phyloP scores from a whole-genome alignment of 768 basidiomycete species.

The Suillus decipiens region DNA sequence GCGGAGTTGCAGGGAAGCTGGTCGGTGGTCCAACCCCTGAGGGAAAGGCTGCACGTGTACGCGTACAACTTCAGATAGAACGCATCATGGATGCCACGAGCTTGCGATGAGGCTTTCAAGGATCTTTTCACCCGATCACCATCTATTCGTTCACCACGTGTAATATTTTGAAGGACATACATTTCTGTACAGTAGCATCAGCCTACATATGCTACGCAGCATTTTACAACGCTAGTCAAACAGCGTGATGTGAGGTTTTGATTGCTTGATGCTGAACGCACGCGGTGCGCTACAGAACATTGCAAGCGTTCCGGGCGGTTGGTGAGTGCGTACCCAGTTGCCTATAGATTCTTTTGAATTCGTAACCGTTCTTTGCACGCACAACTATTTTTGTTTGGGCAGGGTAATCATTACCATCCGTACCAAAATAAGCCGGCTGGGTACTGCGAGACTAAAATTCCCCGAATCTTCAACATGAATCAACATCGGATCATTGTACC shows the following conservation, averaged over 20 bases:
- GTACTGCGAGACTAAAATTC: background rate
- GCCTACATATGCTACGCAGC: background rate
- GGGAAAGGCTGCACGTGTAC: conserved; percentile 62
- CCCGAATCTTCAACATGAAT: background rate
- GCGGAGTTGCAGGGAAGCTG: conserved; percentile 36
- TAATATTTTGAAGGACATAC: conserved; percentile 4
- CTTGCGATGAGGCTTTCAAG: conserved; percentile 9
- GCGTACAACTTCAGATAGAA: conserved; percentile 69
- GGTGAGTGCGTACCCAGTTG: background rate
- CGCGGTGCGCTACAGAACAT: background rate
- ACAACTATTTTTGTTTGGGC: background rate
- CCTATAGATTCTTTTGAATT: background rate
- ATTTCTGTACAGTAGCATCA: conserved; percentile 10
- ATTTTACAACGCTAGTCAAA: background rate
- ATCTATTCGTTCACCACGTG: conserved; percentile 10
- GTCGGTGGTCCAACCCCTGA: conserved; percentile 65
- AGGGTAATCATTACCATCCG: background rate
- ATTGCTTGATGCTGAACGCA: no score
- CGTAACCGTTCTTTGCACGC: background rate
- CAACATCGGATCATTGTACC: background rate
- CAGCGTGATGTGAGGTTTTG: no score
- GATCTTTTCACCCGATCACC: conserved; percentile 3
- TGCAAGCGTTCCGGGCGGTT: background rate
- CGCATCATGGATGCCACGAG: conserved; percentile 45
- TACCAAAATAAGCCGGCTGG: background rate